Evolutionary conservation across 768 basidiomycete genomes (phyloP).

Genomic region (Leccinellum rugosiceps): DNA sequence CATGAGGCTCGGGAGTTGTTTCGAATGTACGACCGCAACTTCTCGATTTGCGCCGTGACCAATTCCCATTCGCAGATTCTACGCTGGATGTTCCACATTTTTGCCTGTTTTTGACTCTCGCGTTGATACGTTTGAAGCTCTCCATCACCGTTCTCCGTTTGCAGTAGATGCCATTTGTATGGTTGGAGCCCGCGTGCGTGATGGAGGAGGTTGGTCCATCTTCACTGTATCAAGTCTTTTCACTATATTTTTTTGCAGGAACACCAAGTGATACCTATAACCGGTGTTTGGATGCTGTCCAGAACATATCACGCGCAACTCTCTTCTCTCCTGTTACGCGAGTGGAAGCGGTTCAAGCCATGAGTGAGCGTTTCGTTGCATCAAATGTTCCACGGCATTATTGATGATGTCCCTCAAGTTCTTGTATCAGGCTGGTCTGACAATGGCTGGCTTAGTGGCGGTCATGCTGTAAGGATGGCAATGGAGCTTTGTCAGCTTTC

Average conservation of each 20-base stretch:
- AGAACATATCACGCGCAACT: slow-evolving; percentile 78
- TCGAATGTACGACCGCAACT: slow-evolving; percentile 52
- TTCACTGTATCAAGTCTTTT: not conserved
- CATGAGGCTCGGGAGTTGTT: slow-evolving; percentile 84
- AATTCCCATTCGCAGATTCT: slow-evolving; percentile 56
- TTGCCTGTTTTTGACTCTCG: slow-evolving; percentile 81
- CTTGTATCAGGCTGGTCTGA: slow-evolving; percentile 93
- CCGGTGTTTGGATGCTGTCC: slow-evolving; percentile 80
- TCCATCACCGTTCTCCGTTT: slow-evolving; percentile 90
- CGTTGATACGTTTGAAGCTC: slow-evolving; percentile 80
- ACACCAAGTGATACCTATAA: slow-evolving; percentile 70
- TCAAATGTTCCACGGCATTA: not conserved
- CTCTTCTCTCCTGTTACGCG: slow-evolving; percentile 84
- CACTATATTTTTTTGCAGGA: slow-evolving; percentile 40
- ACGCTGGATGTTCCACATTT: slow-evolving; percentile 89
- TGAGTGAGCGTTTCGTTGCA: slow-evolving; percentile 57
- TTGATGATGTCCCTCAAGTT: slow-evolving; percentile 42
- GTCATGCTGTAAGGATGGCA: slow-evolving; percentile 96
- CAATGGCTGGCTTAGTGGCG: slow-evolving; percentile 92
- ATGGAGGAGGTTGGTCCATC: slow-evolving; percentile 70
- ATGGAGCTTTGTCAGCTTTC: slow-evolving; percentile 77
- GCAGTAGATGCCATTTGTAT: slow-evolving; percentile 91
- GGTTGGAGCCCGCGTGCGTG: slow-evolving; percentile 87
- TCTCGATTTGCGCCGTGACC: slow-evolving; percentile 10
- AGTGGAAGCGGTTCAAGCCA: slow-evolving; percentile 88